A percentile compares a stretch with the other conserved stretches of the same genome.
These are phyloP conservation scores for Mycena crocata DNA, from an alignment of 768 basidiomycete species.

Conservation along the genomic window DNA sequence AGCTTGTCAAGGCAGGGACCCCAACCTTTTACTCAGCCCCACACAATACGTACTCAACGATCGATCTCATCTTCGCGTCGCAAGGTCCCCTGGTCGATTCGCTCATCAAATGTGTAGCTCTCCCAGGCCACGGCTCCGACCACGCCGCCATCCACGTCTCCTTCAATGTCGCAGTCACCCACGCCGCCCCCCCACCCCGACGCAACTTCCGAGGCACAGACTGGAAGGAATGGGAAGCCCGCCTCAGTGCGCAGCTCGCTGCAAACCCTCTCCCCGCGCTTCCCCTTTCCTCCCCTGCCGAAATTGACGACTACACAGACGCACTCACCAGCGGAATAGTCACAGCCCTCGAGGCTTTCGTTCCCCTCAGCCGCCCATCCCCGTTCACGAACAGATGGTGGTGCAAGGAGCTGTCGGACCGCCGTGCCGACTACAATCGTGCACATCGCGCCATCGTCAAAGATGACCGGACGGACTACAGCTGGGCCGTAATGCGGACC, in stretches of 20 bases:
- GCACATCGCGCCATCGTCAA: background rate
- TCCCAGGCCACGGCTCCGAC: slow-evolving; percentile 6
- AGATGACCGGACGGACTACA: background rate
- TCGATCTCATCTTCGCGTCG: background rate
- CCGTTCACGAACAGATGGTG: background rate
- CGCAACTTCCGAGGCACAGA: background rate
- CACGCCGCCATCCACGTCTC: background rate
- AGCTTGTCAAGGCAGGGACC: background rate
- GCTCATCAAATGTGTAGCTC: background rate
- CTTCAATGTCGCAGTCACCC: background rate
- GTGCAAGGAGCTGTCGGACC: background rate
- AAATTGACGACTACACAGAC: background rate
- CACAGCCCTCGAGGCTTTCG: background rate
- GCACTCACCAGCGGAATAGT: background rate
- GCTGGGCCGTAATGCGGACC: background rate
- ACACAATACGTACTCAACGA: too few relatives aligned
- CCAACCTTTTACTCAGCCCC: background rate
- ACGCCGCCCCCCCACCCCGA: background rate
- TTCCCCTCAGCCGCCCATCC: background rate
- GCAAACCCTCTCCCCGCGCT: background rate
- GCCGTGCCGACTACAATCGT: background rate
- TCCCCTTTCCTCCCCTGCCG: background rate
- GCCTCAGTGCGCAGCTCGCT: background rate
- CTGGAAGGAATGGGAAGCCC: background rate
- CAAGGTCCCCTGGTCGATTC: background rate